These are phyloP conservation scores for Hypoxylon intermedium DNA, from an alignment of 495 filamentous ascomycete genomes.

Conservation along the genomic window DNA sequence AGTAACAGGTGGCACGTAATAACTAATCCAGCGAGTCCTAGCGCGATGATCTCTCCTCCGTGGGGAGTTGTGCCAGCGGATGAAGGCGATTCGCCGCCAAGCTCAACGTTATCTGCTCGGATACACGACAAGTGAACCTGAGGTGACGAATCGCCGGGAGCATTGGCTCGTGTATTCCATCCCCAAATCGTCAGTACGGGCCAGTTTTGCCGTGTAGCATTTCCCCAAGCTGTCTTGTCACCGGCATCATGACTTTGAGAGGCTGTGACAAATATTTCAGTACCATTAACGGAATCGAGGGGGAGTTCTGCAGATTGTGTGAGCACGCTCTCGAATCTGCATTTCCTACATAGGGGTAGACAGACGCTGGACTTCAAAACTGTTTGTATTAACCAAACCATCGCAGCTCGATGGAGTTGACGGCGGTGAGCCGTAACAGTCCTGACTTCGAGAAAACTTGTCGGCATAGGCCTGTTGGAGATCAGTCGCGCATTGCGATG, in stretches of 20 bases:
- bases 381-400: constrained; percentile 20
- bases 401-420: constrained; percentile 37
- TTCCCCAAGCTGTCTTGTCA: constrained; percentile 24
- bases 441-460: constrained; percentile 30
- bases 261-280: constrained; percentile 36
- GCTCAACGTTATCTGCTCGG: constrained; percentile 17
- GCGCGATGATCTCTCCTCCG: not conserved
- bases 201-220: constrained; percentile 23
- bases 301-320: constrained; percentile 28
- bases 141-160: constrained; percentile 21
- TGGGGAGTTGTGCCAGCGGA: constrained; percentile 4
- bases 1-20: not conserved
- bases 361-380: constrained; percentile 36
- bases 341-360: not conserved
- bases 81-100: constrained; percentile 11
- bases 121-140: constrained; percentile 34
- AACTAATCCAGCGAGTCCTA: not conserved
- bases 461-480: constrained; percentile 33
- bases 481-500: constrained; percentile 35
- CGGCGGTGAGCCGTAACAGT: constrained; percentile 37
- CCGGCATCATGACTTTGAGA: constrained; percentile 28
- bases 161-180: constrained; percentile 37
- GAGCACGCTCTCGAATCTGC: not conserved
- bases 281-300: constrained; percentile 30
- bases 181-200: constrained; percentile 40